Conservation (phyloP, 306 rosid species). For the Glycine tomentella region DNA sequence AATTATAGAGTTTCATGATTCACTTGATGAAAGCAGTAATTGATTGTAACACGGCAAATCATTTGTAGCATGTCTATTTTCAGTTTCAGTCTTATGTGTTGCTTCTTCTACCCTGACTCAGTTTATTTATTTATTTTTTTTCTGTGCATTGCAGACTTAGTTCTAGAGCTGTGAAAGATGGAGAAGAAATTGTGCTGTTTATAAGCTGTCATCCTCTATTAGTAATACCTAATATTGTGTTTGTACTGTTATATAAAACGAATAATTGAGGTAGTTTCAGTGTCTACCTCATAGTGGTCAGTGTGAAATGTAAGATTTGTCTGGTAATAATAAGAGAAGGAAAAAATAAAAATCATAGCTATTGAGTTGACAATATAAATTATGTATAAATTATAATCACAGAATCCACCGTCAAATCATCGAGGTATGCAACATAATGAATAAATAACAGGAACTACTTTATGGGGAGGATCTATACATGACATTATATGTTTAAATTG, state of each 20-base stretch:
- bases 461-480: too few species aligned
- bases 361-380: slow-evolving; percentile 27
- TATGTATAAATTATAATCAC: slow-evolving; percentile 8
- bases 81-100: background rate
- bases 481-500: too few species aligned
- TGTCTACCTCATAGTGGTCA: slow-evolving; percentile 47
- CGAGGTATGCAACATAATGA: background rate
- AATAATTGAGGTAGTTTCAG: slow-evolving; percentile 57
- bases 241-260: slow-evolving; percentile 40
- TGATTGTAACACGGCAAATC: background rate
- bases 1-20: slow-evolving; percentile 33
- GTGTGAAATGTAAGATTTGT: slow-evolving; percentile 51
- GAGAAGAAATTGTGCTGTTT: slow-evolving; percentile 47
- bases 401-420: slow-evolving; percentile 16
- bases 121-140: background rate
- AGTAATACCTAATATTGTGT: slow-evolving; percentile 44
- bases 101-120: slow-evolving; percentile 18
- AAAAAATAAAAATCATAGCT: slow-evolving; percentile 8
- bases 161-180: slow-evolving; percentile 78
- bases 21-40: background rate
- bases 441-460: too few species aligned
- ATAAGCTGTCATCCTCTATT: slow-evolving; percentile 30
- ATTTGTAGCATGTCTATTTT: background rate
- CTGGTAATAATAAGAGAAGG: slow-evolving; percentile 14
- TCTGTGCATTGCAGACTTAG: slow-evolving; percentile 65